Evolutionary conservation across 2,329 filamentous ascomycete species (phyloP), one percentile per base, ranked within the genome.

Genomic region (Sarocladiaceae sp.): DNA sequence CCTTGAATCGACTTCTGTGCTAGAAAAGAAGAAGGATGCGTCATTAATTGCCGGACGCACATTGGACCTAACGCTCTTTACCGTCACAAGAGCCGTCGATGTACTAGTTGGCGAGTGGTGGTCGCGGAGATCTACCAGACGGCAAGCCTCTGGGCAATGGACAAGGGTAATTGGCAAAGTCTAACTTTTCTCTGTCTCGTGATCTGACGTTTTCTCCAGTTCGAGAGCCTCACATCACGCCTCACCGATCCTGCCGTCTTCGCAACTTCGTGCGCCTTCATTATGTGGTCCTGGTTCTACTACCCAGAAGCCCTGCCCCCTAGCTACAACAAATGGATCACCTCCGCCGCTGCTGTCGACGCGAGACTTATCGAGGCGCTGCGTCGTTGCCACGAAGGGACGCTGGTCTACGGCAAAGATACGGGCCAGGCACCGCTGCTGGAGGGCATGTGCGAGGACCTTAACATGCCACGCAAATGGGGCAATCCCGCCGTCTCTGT

Each of bases 261-360:
- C 60, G 79, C 83, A 34, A 61, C 74, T 26, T 89, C 85, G 16
- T 81, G 78, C 31, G 83, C 82, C 18, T 66, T 87, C 29, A 82
- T 94, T 52, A 95, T 94, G 88, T 91, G 86, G 83, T 77, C 86
- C 15, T 95, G 86, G 85, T 83, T 94, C 59, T 95, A 91, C 65
- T 61, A 70, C 9, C 86, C 88, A 0, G 71, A 78, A 27, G 73
- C 78, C 16, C 73, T 95, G 2, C 88, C 88, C 2, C 72, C 68
- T 21, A 74, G 82, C 32, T 94, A 94, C 66, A 83, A 81, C 55
- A 83, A 81, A 58, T 94, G 88, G 88, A 93, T 95, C 53, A 78
- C 75, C 32, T 80, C 82, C 18, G 85, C 83, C 3, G 88, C 88
- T 3, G 74, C 82, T 34, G 80, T 93, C 16, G 88, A 95, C 59